Conservation (phyloP, 352 stramenopile species). For the Pythium phragmiticola region DNA sequence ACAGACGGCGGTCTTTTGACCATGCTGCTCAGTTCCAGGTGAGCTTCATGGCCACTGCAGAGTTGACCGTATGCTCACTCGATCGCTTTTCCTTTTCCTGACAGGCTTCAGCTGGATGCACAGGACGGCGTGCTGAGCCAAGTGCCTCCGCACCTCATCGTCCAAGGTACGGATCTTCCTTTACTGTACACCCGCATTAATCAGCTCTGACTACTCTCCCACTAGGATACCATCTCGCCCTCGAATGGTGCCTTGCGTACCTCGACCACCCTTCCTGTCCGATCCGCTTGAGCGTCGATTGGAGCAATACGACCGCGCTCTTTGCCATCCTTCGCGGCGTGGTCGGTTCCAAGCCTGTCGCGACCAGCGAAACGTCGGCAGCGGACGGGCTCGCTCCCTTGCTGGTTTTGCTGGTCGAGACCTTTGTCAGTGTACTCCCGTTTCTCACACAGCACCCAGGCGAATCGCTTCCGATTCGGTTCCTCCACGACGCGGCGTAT, state of each 20-base stretch:
- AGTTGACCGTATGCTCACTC: too few relatives aligned
- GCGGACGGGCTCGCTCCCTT: slow-evolving; percentile 20
- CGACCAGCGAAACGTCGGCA: slow-evolving; percentile 9
- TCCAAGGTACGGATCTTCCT: slow-evolving; percentile 9
- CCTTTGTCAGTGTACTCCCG: slow-evolving; percentile 44
- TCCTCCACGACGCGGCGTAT: slow-evolving; percentile 33
- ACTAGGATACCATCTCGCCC: slow-evolving; percentile 42
- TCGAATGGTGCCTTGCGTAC: slow-evolving; percentile 52
- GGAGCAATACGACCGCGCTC: slow-evolving; percentile 36
- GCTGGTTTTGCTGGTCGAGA: slow-evolving; percentile 39
- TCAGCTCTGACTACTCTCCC: not conserved
- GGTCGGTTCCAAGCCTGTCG: slow-evolving; percentile 38
- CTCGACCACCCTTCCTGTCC: slow-evolving; percentile 42
- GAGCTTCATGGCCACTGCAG: not conserved
- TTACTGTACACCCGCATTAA: not conserved
- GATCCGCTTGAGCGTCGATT: slow-evolving; percentile 43
- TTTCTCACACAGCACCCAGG: slow-evolving; percentile 37
- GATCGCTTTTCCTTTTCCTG: too few relatives aligned
- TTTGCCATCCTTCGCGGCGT: slow-evolving; percentile 44
- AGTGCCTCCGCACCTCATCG: slow-evolving; percentile 1
- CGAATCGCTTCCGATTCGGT: slow-evolving; percentile 47
- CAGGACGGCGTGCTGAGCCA: slow-evolving; percentile 7
- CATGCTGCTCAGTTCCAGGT: slow-evolving; percentile 36
- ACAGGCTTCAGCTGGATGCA: slow-evolving; percentile 13
- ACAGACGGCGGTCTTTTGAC: slow-evolving; percentile 47